Percentiles rank a stretch among this genome's conserved stretches.
These are phyloP conservation scores for Beta macrorhiza DNA, from an alignment of 179 eudicot genomes.

Conservation along the genomic window DNA sequence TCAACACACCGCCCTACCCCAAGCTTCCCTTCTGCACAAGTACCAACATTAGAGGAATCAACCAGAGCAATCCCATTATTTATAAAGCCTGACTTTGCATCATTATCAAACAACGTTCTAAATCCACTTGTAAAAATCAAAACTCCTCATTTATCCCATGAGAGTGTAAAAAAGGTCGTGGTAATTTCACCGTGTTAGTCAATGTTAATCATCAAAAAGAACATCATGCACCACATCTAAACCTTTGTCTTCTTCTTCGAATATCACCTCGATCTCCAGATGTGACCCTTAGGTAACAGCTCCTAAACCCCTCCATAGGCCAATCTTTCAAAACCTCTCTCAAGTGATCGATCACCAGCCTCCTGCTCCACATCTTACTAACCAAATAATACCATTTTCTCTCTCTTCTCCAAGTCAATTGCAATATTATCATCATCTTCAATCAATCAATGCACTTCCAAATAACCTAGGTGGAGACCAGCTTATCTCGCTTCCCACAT, in stretches of 20 bases:
- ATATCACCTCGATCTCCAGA: not conserved
- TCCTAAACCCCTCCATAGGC: not conserved
- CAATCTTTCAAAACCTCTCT: not conserved
- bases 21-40: not conserved
- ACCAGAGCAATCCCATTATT: not conserved
- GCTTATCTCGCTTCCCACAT: not conserved
- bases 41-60: no score
- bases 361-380: not conserved
- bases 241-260: not conserved
- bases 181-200: not conserved
- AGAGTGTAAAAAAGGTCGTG: not conserved
- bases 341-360: not conserved
- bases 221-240: not conserved
- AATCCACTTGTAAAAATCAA: not conserved
- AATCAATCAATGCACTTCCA: not conserved
- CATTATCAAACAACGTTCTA: not conserved
- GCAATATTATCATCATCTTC: not conserved
- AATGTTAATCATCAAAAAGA: not conserved
- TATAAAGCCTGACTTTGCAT: not conserved
- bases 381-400: not conserved
- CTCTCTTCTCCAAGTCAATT: not conserved
- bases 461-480: not conserved
- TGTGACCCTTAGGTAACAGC: not conserved
- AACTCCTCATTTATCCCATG: not conserved
- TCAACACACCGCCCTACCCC: not conserved